phyloP scores from a whole-genome alignment of 805 yeast genomes.

The Candida hungchunana region DNA sequence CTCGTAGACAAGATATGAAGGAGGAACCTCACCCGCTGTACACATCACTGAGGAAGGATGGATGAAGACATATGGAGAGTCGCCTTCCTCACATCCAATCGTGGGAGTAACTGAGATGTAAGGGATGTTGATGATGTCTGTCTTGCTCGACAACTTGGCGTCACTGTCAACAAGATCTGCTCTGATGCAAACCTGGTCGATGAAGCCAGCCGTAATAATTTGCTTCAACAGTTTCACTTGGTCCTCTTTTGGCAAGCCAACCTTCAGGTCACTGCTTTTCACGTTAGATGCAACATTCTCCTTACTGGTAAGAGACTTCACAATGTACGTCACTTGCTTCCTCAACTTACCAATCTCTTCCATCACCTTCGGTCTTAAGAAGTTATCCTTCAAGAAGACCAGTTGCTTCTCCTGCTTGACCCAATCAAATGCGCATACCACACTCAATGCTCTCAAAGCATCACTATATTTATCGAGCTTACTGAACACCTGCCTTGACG shows the following conservation, averaged over 20 bases:
- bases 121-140: conserved; percentile 57
- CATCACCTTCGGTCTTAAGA: conserved; percentile 75
- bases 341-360: conserved; percentile 81
- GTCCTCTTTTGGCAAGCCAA: conserved; percentile 60
- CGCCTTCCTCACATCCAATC: conserved; percentile 30
- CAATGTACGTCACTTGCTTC: conserved; percentile 72
- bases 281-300: conserved; percentile 53
- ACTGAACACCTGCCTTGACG: conserved; percentile 57
- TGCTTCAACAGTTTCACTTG: conserved; percentile 84
- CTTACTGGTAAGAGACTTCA: conserved; percentile 56
- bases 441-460: conserved; percentile 68
- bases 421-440: conserved; percentile 84
- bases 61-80: conserved; percentile 61
- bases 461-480: conserved; percentile 74
- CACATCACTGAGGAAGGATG: conserved; percentile 74
- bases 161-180: conserved; percentile 72
- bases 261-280: conserved; percentile 40
- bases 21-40: conserved; percentile 64
- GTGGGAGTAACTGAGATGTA: conserved; percentile 51
- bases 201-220: conserved; percentile 87
- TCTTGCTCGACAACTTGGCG: conserved; percentile 51
- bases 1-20: conserved; percentile 71
- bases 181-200: conserved; percentile 85
- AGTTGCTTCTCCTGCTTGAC: conserved; percentile 45
- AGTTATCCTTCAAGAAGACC: conserved; percentile 54